These are phyloP conservation scores for Calonectria montana DNA, from an alignment of 2,329 filamentous ascomycete species.

Conservation along the genomic window DNA sequence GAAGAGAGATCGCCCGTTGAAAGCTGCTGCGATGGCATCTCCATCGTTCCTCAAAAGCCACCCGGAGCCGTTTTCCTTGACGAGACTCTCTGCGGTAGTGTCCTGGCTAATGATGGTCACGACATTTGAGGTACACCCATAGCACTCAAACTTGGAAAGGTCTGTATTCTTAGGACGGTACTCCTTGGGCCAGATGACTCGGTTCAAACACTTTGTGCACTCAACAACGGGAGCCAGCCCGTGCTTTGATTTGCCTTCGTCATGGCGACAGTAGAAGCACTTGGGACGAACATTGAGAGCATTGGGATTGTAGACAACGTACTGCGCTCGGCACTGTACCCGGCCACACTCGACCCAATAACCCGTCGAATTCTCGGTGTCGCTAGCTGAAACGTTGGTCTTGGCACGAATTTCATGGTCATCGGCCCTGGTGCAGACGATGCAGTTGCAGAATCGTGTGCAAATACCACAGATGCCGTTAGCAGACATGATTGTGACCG, in stretches of 20 bases:
- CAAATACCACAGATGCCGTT: slow-evolving; percentile 57
- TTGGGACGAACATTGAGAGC: slow-evolving; percentile 58
- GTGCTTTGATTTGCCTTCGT: slow-evolving; percentile 15
- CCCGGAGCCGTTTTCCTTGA: slow-evolving; percentile 52
- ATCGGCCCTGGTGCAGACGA: slow-evolving; percentile 28
- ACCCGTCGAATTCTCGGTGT: slow-evolving; percentile 46
- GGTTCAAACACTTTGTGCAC: slow-evolving; percentile 57
- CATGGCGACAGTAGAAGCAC: slow-evolving; percentile 60
- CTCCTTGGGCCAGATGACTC: slow-evolving; percentile 58
- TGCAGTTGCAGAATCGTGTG: slow-evolving; percentile 35
- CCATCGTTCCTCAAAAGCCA: slow-evolving; percentile 59
- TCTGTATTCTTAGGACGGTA: slow-evolving; percentile 53
- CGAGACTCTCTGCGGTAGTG: slow-evolving; percentile 51
- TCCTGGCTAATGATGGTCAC: slow-evolving; percentile 51
- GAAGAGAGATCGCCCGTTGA: slow-evolving; percentile 55
- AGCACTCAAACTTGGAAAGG: slow-evolving; percentile 51
- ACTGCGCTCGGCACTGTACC: slow-evolving; percentile 58
- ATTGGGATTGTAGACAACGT: slow-evolving; percentile 59
- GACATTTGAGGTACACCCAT: slow-evolving; percentile 50
- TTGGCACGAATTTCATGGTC: slow-evolving; percentile 38
- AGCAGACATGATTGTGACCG: slow-evolving; percentile 60
- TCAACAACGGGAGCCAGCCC: slow-evolving; percentile 54
- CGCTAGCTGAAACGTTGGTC: slow-evolving; percentile 46
- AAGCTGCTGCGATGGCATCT: slow-evolving; percentile 47
- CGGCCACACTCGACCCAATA: slow-evolving; percentile 61